Base-by-base conservation (phyloP, 768 basidiomycete species). In the Leccinum truebloodii region DNA sequence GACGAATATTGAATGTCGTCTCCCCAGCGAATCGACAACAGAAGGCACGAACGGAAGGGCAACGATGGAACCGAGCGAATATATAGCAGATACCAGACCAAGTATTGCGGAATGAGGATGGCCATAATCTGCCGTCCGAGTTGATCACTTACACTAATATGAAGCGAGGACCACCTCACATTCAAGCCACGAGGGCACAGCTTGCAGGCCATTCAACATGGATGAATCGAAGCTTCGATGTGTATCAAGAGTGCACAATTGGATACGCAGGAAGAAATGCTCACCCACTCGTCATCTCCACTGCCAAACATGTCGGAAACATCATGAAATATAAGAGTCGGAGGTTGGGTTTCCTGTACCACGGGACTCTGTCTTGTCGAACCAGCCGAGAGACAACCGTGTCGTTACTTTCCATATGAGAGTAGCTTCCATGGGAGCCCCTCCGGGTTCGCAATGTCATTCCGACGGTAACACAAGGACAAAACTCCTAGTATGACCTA, bases 171-270 rank as follows among this genome's bases (percentile, higher is more conserved):
- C 6, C 2, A 7, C 61, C 79, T 61, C 56, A 86, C 85, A 86
- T 5, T 70, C 73, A 61, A 81, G 77, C 83, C 83, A 87, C 0
- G 83, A 80, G 22, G 78, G 71, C 13, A 87, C 84, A 0, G 83
- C 82, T 67, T 87, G 85, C 34, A 87, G 68, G 46, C 84, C 84
- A 65, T 86, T 87, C 68, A 86, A 78, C 85, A 86, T 86, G 5
- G 83, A 83, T 0, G 83, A 81, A 6, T 64, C 50, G 14, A 64
- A 64, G 2, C 64, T 64, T 44, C 5, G 44, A 44, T 16, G n/a
- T 44, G 5, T 44, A 6, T 63, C 32, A 65, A 53, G 7, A 44
- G 24, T 37, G 37, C 6, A 50, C 8, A 18, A 18, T 32, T 12
- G 20, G 10, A 24, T 13, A 44, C n/a, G 5, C 22, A 53, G 7